Conservation (phyloP, 2,329 filamentous ascomycete genomes). For the Colletotrichum spinosum region DNA sequence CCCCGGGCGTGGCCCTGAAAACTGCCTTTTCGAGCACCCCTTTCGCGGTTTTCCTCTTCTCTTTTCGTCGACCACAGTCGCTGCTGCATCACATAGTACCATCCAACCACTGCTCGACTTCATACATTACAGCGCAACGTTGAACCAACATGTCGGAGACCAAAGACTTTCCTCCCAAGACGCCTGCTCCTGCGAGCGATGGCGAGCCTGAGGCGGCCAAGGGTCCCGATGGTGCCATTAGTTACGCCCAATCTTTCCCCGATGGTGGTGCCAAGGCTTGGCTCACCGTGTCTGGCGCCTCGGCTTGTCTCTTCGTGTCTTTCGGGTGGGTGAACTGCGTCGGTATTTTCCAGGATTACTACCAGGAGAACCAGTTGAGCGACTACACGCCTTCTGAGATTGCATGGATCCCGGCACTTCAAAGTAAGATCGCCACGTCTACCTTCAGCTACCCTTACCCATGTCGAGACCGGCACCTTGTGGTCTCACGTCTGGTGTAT, state of each 20-base stretch:
- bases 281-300: slow-evolving; percentile 21
- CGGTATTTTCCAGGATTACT: slow-evolving; percentile 71
- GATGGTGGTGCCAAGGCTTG: slow-evolving; percentile 28
- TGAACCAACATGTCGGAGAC: too few relatives aligned
- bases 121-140: too few relatives aligned
- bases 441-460: slow-evolving; percentile 58
- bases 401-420: slow-evolving; percentile 69
- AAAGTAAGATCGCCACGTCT: slow-evolving; percentile 40
- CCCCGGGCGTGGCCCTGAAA: too few relatives aligned
- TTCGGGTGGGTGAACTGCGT: slow-evolving; percentile 43
- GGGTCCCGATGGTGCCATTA: too few relatives aligned
- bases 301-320: not conserved
- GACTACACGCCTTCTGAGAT: slow-evolving; percentile 64
- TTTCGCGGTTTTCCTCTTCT: not conserved
- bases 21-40: not conserved
- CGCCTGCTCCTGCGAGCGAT: too few relatives aligned
- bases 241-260: not conserved
- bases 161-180: too few relatives aligned
- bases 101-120: too few relatives aligned
- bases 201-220: too few relatives aligned
- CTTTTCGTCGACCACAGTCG: not conserved
- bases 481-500: slow-evolving; percentile 40
- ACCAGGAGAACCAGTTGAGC: slow-evolving; percentile 59
- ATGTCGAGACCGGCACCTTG: slow-evolving; percentile 50
- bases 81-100: too few relatives aligned